Evolutionary conservation across 768 basidiomycete species (phyloP), one percentile per base, ranked within the genome.

Genomic region (Kwoniella dejecticola): DNA sequence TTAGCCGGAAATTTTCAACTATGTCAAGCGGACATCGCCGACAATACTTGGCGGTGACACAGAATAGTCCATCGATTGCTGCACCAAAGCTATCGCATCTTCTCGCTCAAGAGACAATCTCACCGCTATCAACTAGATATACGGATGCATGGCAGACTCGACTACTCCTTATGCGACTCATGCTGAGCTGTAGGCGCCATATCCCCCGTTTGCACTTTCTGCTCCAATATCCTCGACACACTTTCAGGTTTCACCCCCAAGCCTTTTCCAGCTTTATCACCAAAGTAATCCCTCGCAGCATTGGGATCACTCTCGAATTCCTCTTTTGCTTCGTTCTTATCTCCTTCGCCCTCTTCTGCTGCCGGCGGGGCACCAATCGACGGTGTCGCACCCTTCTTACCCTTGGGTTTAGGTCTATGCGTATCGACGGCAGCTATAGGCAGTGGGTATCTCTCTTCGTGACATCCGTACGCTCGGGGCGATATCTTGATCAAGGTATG

Each of bases 401-500:
- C 67, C 8, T 49, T 56, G 6, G 78, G 78, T 60, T 74, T 77
- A 2, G 86, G 85, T 49, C 94, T 86, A 77, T 95, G 92, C 0
- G 94, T 98, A 79, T 98, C 90, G 26, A 98, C 95, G 1, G 95
- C 95, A 24, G 83, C 83, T 71, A 98, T 97, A 10, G 93, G 92
- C 2, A 98, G 81, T 0, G 89, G 83, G 77, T 93, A 98, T 52
- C 94, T 84, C 77, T 94, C 93, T 77, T 99, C 96, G 77, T 98
- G 93, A 81, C 95, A 98, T 38, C 96, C 96, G 77, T 98, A 99
- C 1, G 96, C 96, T 75, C 91, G 93, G 10, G 96, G 96, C 0
- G 95, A 98, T 46, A 99, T 84, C 80, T 98, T 98, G 79, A 99
- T 96, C 36, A 99, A 89, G 0, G 95, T 99, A 76, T 99, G 96